These are phyloP conservation scores for Boletus sp. DNA, from an alignment of 1,284 basidiomycete species.

Conservation along the genomic window DNA sequence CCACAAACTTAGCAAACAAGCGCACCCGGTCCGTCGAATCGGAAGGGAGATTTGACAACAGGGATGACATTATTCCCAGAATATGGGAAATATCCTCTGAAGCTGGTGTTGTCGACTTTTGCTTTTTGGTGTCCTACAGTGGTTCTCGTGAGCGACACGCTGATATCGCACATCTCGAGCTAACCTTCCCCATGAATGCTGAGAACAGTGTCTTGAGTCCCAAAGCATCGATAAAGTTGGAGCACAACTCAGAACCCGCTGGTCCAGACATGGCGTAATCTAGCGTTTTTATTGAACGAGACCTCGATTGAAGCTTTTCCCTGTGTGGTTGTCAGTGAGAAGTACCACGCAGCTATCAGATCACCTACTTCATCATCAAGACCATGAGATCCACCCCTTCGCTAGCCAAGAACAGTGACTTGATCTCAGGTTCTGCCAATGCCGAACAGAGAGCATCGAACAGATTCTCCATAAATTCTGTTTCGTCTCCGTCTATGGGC, in stretches of 20 bases:
- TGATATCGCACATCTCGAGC: slow-evolving; percentile 13
- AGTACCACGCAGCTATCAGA: slow-evolving; percentile 4
- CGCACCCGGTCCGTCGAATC: slow-evolving; percentile 85
- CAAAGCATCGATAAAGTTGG: slow-evolving; percentile 84
- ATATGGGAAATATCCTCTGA: slow-evolving; percentile 88
- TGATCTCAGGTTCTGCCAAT: slow-evolving; percentile 74
- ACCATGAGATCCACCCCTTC: slow-evolving; percentile 98
- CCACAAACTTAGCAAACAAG: slow-evolving; percentile 92
- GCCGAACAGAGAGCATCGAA: slow-evolving; percentile 91
- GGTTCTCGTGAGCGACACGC: slow-evolving; percentile 9
- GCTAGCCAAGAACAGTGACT: slow-evolving; percentile 81
- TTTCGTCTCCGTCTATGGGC: slow-evolving; percentile 85
- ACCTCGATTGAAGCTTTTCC: slow-evolving; percentile 81
- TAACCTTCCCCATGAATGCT: slow-evolving; percentile 91
- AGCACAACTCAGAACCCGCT: slow-evolving; percentile 76
- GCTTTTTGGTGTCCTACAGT: slow-evolving; percentile 59
- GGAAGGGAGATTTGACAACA: slow-evolving; percentile 88
- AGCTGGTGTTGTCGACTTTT: slow-evolving; percentile 59
- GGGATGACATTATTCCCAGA: slow-evolving; percentile 84
- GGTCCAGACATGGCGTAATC: slow-evolving; percentile 89
- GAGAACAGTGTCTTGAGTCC: slow-evolving; percentile 92
- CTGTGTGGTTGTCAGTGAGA: slow-evolving; percentile 45
- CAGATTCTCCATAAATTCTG: slow-evolving; percentile 97
- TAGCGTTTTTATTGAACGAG: slow-evolving; percentile 86
- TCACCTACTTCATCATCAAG: slow-evolving; percentile 86